Conservation (phyloP, 805 yeast species). For the Wickerhamomyces kurtzmanii region DNA sequence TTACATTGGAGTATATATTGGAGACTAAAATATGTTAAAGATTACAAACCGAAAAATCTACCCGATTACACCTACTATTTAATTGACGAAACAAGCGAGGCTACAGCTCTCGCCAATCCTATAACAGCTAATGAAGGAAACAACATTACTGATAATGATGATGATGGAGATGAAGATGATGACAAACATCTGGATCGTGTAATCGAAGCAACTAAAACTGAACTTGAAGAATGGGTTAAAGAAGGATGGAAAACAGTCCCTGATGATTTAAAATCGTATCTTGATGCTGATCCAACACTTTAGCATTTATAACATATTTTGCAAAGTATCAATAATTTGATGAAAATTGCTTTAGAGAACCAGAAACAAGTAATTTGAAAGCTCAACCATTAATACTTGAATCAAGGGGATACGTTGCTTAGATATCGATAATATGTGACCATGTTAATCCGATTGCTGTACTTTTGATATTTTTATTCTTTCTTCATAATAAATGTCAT, state of each 20-base stretch:
- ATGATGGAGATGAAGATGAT: conserved; percentile 5
- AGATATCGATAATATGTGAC: too few relatives aligned
- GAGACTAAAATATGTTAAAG: conserved; percentile 35
- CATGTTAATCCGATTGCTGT: too few relatives aligned
- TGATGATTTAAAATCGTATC: conserved; percentile 21
- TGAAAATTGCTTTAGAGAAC: too few relatives aligned
- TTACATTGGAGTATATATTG: conserved; percentile 61
- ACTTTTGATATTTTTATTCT: too few relatives aligned
- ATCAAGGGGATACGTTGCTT: too few relatives aligned
- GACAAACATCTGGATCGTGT: conserved; percentile 2
- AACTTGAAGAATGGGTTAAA: conserved; percentile 17
- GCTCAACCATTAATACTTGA: too few relatives aligned
- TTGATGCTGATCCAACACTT: too few relatives aligned
- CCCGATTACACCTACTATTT: conserved; percentile 24
- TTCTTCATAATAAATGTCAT: too few relatives aligned
- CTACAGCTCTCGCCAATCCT: neutral
- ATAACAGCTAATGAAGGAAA: neutral
- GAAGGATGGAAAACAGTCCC: conserved; percentile 22
- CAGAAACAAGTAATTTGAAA: too few relatives aligned
- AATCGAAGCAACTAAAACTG: conserved; percentile 6
- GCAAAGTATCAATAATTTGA: too few relatives aligned
- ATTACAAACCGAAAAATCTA: conserved; percentile 35
- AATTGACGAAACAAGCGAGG: conserved; percentile 7
- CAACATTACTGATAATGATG: conserved; percentile 1
- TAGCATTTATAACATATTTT: too few relatives aligned